Base-by-base conservation (phyloP, 2,329 filamentous ascomycete species). In the Pseudogymnoascus sp. region DNA sequence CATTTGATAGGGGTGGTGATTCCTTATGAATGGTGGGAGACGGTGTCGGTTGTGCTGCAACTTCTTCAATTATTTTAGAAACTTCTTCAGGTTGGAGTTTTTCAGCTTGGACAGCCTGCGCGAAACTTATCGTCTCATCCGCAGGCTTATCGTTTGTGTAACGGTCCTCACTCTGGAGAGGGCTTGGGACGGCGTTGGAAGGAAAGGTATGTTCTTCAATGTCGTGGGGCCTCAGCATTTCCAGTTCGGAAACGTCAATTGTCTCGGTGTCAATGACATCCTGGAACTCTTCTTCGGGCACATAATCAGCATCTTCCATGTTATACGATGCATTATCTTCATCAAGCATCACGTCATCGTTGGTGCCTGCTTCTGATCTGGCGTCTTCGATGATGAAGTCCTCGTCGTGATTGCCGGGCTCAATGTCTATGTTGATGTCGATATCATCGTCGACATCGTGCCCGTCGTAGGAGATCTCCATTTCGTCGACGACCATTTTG, bases 341-440 rank as follows among this genome's bases (percentile, higher is more conserved):
- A 63, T 78, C 79, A 63, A 80, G 75, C 67, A 76, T 75, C 74
- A 80, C 77, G 69, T 81, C 78, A 59, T 80, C 79, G 70, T 80
- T 75, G 45, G 73, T 72, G 64, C 67, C 71, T 36, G 74, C 73
- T 63, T 76, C 75, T 14, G 70, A 66, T 51, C 67, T 66, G 31
- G 69, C 76, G 67, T 87, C 85, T 68, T 84, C 80, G 60, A 84
- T 76, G 62, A 85, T 83, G 64, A 79, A 77, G 67, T 85, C 81
- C 68, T 85, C 81, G 65, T 86, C 79, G 26, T 74, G 72, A 31
- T 71, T 69, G 14, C 71, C 73, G 54, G 70, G 73, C 69, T 77
- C 75, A 65, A 80, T 71, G 67, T 85, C 83, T 65, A 87, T 77
- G 67, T 87, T 84, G 65, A 87, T 84, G 64, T 85, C 82, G 63